Evolutionary conservation across 1,284 basidiomycete species (phyloP).

Genomic region (Farysia itapuensis): DNA sequence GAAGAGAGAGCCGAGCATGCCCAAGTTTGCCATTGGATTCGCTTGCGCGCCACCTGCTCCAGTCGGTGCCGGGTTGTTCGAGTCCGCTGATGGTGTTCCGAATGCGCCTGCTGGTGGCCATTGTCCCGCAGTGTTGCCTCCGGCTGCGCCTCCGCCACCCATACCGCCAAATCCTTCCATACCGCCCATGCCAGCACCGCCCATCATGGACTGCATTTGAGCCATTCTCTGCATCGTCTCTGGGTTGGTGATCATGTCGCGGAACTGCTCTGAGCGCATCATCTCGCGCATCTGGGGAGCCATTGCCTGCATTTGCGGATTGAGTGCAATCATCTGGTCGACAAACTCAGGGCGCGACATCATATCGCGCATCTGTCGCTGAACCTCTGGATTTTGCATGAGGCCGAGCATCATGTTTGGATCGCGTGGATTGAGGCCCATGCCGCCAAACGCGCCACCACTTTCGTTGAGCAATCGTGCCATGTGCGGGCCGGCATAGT

Average conservation of each 20-base stretch:
- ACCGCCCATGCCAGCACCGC: constrained; percentile 32
- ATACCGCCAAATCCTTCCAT: constrained; percentile 21
- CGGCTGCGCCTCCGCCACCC: constrained; percentile 7
- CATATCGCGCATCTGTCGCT: constrained; percentile 54
- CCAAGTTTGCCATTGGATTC: constrained; percentile 1
- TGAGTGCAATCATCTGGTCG: constrained; percentile 55
- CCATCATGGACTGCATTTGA: constrained; percentile 45
- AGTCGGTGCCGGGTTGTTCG: neutral
- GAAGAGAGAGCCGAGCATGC: constrained; percentile 7
- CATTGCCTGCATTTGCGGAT: constrained; percentile 53
- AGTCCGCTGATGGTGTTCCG: constrained; percentile 8
- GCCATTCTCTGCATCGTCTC: constrained; percentile 54
- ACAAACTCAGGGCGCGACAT: constrained; percentile 53
- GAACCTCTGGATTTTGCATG: constrained; percentile 54
- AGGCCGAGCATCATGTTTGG: constrained; percentile 56
- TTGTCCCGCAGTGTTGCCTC: constrained; percentile 13
- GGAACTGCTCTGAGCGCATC: constrained; percentile 53
- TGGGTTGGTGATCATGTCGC: constrained; percentile 54
- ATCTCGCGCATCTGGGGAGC: constrained; percentile 52
- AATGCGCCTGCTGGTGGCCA: constrained; percentile 50
- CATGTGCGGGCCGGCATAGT: constrained; percentile 57
- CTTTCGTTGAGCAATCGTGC: constrained; percentile 48
- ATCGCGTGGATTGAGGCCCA: constrained; percentile 55
- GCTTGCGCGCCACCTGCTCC: constrained; percentile 3
- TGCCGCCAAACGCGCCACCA: constrained; percentile 46